phyloP scores from a whole-genome alignment of 805 yeast genomes.

The Metschnikowia lunata region DNA sequence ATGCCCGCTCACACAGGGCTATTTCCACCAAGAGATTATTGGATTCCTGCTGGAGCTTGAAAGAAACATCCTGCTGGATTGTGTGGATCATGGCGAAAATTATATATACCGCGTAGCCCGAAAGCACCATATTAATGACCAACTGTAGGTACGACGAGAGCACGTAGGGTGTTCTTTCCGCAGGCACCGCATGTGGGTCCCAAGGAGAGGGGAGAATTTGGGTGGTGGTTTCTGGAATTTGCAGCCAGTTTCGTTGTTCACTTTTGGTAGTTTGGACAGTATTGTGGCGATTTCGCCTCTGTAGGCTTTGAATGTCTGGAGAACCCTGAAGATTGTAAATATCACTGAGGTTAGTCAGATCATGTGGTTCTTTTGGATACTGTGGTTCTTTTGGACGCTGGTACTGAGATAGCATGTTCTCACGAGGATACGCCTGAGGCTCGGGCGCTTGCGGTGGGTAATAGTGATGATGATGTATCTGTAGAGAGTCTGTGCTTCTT shows the following conservation, averaged over 20 bases:
- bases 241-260: background rate
- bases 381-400: background rate
- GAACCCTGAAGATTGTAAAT: no score
- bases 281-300: background rate
- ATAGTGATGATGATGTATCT: conserved; percentile 47
- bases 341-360: no score
- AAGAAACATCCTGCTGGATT: conserved; percentile 50
- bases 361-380: background rate
- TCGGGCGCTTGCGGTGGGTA: conserved; percentile 17
- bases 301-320: background rate
- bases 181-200: conserved; percentile 49
- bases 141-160: conserved; percentile 61
- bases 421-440: background rate
- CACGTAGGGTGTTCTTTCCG: conserved; percentile 50
- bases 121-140: conserved; percentile 44
- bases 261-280: background rate
- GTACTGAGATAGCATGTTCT: background rate
- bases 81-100: conserved; percentile 43
- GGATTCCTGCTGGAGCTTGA: conserved; percentile 47
- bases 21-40: conserved; percentile 47
- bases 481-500: conserved; percentile 7
- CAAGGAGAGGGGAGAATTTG: conserved; percentile 53
- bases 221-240: background rate
- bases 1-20: conserved; percentile 49
- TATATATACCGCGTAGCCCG: conserved; percentile 42